A percentile compares a stretch with the other conserved stretches of the same genome.
These are phyloP conservation scores for Botryotinia narcissicola DNA, from an alignment of 2,329 filamentous ascomycete genomes.

Conservation along the genomic window DNA sequence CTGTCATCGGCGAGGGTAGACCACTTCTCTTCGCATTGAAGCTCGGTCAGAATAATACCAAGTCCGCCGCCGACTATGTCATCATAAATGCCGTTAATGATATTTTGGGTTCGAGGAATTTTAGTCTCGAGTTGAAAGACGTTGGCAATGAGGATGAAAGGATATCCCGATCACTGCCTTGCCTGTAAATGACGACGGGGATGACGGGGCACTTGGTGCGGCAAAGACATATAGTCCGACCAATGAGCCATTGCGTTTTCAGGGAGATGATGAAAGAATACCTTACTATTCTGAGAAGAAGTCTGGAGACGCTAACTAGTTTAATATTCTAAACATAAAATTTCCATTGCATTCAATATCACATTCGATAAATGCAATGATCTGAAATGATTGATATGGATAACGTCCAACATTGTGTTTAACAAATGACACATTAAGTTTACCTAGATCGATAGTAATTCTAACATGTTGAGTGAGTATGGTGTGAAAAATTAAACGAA, in stretches of 20 bases:
- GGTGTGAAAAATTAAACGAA: not conserved
- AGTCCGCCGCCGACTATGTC: no score
- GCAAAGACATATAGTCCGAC: no score
- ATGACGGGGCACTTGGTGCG: not conserved
- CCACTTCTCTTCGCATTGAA: no score
- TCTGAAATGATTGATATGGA: not conserved
- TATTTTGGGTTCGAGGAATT: no score
- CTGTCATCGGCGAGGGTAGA: no score
- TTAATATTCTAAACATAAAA: not conserved
- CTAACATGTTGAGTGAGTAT: not conserved
- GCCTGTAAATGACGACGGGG: not conserved
- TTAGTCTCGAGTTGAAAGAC: no score
- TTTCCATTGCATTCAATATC: not conserved
- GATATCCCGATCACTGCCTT: not conserved
- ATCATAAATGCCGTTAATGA: no score
- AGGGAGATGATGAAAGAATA: no score
- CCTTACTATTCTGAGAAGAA: no score
- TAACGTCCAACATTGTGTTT: no score
- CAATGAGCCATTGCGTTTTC: not conserved
- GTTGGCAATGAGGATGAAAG: no score
- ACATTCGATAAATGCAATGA: not conserved
- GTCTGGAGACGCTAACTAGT: not conserved
- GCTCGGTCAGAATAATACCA: no score
- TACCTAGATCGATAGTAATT: not conserved
- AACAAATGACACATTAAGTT: not conserved